Evolutionary conservation across 2,329 filamentous ascomycete species (phyloP).

Genomic region (Zasmidium citrigriseum): DNA sequence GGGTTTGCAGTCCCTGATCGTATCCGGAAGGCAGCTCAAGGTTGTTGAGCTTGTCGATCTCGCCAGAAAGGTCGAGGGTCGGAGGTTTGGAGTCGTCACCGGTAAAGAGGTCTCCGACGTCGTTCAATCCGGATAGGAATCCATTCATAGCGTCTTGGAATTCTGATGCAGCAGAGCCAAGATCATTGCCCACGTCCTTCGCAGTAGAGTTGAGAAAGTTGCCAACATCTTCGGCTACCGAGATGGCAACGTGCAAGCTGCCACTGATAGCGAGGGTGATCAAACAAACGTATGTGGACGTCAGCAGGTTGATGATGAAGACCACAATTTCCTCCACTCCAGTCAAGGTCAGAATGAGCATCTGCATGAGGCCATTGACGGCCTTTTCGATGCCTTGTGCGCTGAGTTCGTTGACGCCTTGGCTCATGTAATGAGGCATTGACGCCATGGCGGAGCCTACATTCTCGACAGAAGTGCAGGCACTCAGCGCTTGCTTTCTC

Average conservation of each 20-base stretch:
- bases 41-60: slow-evolving; percentile 66
- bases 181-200: slow-evolving; percentile 57
- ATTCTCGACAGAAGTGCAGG: slow-evolving; percentile 89
- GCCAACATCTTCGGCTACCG: slow-evolving; percentile 61
- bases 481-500: slow-evolving; percentile 77
- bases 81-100: slow-evolving; percentile 47
- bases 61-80: slow-evolving; percentile 64
- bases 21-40: slow-evolving; percentile 71
- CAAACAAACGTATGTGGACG: slow-evolving; percentile 85
- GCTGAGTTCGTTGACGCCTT: slow-evolving; percentile 83
- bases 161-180: slow-evolving; percentile 44
- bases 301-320: slow-evolving; percentile 90
- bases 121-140: slow-evolving; percentile 54
- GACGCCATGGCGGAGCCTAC: slow-evolving; percentile 95
- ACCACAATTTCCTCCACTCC: slow-evolving; percentile 84
- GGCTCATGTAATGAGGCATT: slow-evolving; percentile 93
- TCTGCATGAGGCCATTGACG: slow-evolving; percentile 75
- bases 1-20: slow-evolving; percentile 64
- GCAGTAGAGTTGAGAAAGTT: slow-evolving; percentile 63
- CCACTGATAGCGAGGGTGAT: slow-evolving; percentile 81
- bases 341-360: slow-evolving; percentile 76
- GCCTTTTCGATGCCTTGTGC: slow-evolving; percentile 78
- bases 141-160: slow-evolving; percentile 58
- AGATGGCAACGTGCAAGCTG: slow-evolving; percentile 69
- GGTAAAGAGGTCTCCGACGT: slow-evolving; percentile 42